Percentiles rank a stretch among this genome's conserved stretches.
These are phyloP conservation scores for Musa itinerans DNA, from an alignment of 176 grass and related monocot species.

Conservation along the genomic window DNA sequence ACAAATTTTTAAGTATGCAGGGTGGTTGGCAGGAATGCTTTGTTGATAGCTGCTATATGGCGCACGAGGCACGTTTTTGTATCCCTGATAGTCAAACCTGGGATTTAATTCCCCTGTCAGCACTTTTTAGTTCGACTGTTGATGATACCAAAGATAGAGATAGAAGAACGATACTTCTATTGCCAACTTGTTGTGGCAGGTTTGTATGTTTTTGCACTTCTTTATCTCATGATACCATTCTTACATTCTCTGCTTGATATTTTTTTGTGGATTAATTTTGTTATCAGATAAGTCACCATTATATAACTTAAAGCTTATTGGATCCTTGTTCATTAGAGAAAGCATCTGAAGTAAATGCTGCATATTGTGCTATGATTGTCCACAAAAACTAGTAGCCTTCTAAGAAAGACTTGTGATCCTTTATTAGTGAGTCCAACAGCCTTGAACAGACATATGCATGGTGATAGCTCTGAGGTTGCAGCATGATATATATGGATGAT, in stretches of 20 bases:
- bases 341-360: neutral
- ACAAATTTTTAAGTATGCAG: constrained; percentile 12
- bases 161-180: constrained; percentile 49
- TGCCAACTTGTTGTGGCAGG: constrained; percentile 76
- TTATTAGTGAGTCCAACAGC: no score
- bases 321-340: neutral
- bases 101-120: constrained; percentile 77
- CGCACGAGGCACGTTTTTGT: constrained; percentile 60
- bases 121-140: constrained; percentile 36
- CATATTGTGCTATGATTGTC: neutral
- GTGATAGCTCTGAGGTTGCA: neutral
- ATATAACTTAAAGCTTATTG: neutral
- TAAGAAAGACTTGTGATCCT: no score
- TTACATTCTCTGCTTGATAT: neutral
- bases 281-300: neutral
- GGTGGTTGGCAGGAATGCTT: constrained; percentile 69
- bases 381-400: no score
- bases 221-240: constrained; percentile 4
- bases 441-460: neutral
- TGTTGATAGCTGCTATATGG: constrained; percentile 52
- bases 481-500: neutral
- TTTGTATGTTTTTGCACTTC: constrained; percentile 27
- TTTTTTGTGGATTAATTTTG: neutral
- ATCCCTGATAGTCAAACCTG: constrained; percentile 92
- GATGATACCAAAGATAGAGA: constrained; percentile 38